Conservation (phyloP, 2,329 filamentous ascomycete species). For the Colletotrichum sp. region DNA sequence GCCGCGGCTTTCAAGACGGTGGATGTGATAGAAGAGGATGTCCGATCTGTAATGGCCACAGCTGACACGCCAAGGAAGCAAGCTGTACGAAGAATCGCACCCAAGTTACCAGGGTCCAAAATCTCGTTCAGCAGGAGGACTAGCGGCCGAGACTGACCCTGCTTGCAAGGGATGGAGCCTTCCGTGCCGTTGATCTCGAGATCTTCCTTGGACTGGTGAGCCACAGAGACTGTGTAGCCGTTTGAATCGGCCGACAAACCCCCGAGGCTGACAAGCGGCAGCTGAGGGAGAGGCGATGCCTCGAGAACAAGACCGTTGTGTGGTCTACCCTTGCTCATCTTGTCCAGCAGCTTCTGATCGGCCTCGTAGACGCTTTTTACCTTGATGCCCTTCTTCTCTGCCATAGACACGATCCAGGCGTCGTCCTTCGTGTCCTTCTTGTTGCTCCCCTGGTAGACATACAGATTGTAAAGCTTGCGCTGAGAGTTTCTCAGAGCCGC, state of each 20-base stretch:
- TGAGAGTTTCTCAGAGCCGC: constrained; percentile 72
- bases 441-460: constrained; percentile 70
- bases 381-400: constrained; percentile 52
- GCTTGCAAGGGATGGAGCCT: constrained; percentile 48
- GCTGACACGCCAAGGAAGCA: constrained; percentile 91
- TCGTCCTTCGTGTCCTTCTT: constrained; percentile 55
- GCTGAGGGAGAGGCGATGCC: constrained; percentile 78
- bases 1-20: constrained; percentile 86
- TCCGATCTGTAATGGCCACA: constrained; percentile 75
- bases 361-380: constrained; percentile 64
- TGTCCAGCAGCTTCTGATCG: constrained; percentile 76
- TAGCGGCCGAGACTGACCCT: constrained; percentile 65
- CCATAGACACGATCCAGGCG: constrained; percentile 47
- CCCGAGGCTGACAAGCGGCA: constrained; percentile 67
- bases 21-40: constrained; percentile 75
- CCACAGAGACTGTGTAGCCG: constrained; percentile 65
- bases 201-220: constrained; percentile 77
- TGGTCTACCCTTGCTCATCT: constrained; percentile 80
- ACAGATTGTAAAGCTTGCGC: constrained; percentile 83
- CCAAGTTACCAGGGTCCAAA: constrained; percentile 87
- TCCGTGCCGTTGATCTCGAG: constrained; percentile 72
- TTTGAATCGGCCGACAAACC: constrained; percentile 45
- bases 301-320: constrained; percentile 93
- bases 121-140: constrained; percentile 78
- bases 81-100: constrained; percentile 85